These are phyloP conservation scores for Aegilops tauschii DNA, from an alignment of 176 grass and related monocot species.

Conservation along the genomic window DNA sequence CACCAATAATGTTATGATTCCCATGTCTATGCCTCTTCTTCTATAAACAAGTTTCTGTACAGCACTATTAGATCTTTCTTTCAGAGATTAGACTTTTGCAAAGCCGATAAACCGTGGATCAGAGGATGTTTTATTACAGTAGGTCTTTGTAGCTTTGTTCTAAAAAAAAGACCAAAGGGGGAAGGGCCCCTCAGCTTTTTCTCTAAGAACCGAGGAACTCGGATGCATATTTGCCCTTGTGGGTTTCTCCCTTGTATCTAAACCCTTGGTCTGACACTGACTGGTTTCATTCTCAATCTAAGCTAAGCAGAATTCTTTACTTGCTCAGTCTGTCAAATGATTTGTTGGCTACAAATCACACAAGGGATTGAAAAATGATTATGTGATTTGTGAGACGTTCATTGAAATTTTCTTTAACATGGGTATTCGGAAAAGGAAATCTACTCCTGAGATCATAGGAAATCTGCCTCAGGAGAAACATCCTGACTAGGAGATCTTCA, in stretches of 20 bases:
- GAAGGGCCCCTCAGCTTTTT: no score
- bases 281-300: background rate
- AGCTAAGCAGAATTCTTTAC: background rate
- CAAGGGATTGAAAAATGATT: constrained; percentile 6
- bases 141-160: no score
- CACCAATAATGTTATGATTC: background rate
- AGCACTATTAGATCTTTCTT: background rate
- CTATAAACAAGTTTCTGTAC: background rate
- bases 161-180: no score
- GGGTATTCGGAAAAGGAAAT: background rate
- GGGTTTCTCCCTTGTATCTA: background rate
- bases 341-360: background rate
- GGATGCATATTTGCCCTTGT: no score
- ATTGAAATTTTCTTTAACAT: background rate
- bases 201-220: no score
- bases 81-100: background rate
- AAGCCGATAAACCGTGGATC: background rate
- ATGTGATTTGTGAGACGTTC: background rate
- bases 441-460: background rate
- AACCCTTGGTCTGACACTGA: background rate
- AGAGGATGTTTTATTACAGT: no score
- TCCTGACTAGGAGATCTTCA: constrained; percentile 1
- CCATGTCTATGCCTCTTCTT: background rate
- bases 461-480: background rate
- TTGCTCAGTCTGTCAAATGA: background rate